These are phyloP conservation scores for Sclerotinia subarctica DNA, from an alignment of 2,329 filamentous ascomycete species.

Conservation along the genomic window DNA sequence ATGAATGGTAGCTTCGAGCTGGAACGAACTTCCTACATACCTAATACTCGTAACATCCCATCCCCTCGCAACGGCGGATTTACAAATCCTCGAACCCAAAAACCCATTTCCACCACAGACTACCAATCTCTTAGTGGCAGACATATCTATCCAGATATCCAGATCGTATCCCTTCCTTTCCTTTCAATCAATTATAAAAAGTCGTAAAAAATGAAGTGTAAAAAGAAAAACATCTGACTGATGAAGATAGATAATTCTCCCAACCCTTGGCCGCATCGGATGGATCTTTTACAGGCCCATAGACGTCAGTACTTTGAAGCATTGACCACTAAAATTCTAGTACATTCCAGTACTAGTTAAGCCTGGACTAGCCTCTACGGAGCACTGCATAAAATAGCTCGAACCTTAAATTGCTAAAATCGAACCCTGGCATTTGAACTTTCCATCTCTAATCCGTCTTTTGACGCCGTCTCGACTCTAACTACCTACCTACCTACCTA, in stretches of 20 bases:
- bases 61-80: slow-evolving; percentile 76
- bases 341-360: background rate
- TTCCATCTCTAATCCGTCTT: slow-evolving; percentile 3
- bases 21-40: slow-evolving; percentile 44
- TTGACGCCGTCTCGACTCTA: background rate
- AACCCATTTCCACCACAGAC: slow-evolving; percentile 95
- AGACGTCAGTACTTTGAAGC: slow-evolving; percentile 16
- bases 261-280: background rate
- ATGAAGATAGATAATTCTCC: background rate
- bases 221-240: background rate
- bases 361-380: too few relatives aligned
- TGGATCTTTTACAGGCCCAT: background rate
- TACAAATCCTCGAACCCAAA: slow-evolving; percentile 84
- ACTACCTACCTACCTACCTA: too few relatives aligned
- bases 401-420: slow-evolving; percentile 5
- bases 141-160: slow-evolving; percentile 10
- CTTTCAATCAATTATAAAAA: background rate
- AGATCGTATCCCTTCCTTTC: too few relatives aligned
- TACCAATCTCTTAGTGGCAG: slow-evolving; percentile 67
- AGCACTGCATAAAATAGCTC: slow-evolving; percentile 6
- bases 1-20: background rate
- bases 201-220: background rate
- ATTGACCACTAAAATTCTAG: slow-evolving; percentile 21
- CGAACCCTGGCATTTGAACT: too few relatives aligned
- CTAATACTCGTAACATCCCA: slow-evolving; percentile 94